Evolutionary conservation across 2,329 filamentous ascomycete genomes (phyloP), one percentile per base, ranked within the genome.

Genomic region (Atkinsonella hypoxylon): DNA sequence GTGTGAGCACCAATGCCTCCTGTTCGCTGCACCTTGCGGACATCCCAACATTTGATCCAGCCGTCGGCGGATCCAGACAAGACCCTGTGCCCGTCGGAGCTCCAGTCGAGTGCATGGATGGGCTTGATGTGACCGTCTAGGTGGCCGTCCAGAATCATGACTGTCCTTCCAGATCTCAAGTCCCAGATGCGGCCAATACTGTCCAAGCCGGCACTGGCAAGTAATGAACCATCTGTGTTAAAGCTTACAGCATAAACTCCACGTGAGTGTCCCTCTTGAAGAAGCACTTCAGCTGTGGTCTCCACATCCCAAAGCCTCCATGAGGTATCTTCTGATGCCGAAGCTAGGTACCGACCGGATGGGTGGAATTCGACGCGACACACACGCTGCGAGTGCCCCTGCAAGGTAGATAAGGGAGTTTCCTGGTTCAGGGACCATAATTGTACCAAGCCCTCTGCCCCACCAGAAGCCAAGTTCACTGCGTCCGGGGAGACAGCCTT

Each of bases 41-140:
- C 77, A 63, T 98, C 93, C 93, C 93, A 98, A 69, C 91, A 96
- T 67, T 96, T 97, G 61, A 95, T 83, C 79, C 93, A 97, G 17
- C 91, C 91, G 63, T 98, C 93, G 2, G 84, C 89, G 13, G 89
- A 94, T 1, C 89, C 90, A 0, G 89, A 89, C n/a, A 97, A 73
- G 9, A 97, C 81, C n/a, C 93, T 82, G 65, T 95, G 84, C 6
- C 91, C 89, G 63, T 98, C 93, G 0, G 83, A 78, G 52, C 87
- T 83, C 93, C 94, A 98, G 66, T 96, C 90, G 6, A 97, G 73
- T 0, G 84, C 89, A 61, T 95, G 90, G 49, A 98, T 95, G 13
- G 94, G 90, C 55, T 90, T 87, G 62, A 96, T 93, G 60, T 84
- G 81, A 2, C 79, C 80, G 55, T 81, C 90, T 11, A 93, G 73